Evolutionary conservation across 2,329 filamentous ascomycete genomes (phyloP).

Genomic region (Aspergillus pseudonomiae): DNA sequence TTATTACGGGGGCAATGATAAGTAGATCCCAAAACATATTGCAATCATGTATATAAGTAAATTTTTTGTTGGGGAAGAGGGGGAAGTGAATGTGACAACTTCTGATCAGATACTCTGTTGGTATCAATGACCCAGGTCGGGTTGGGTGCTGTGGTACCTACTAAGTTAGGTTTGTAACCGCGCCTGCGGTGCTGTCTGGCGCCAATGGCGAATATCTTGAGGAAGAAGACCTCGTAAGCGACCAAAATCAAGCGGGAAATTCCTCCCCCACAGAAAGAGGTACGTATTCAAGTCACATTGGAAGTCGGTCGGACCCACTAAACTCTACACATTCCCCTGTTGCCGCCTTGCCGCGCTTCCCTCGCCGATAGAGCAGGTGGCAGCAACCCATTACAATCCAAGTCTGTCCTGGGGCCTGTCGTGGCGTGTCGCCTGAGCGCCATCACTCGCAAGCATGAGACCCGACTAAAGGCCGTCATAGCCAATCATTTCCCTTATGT

Average conservation of each 20-base stretch:
- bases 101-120: background rate
- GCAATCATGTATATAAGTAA: background rate
- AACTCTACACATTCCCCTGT: conserved; percentile 6
- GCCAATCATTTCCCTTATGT: conserved; percentile 29
- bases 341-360: conserved; percentile 28
- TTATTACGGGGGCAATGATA: too few relatives aligned
- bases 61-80: background rate
- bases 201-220: conserved; percentile 32
- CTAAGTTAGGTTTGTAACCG: conserved; percentile 19
- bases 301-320: conserved; percentile 16
- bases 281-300: conserved; percentile 1
- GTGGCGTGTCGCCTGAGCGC: conserved; percentile 36
- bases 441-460: conserved; percentile 25
- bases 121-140: too few relatives aligned
- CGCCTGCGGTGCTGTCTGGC: conserved; percentile 20
- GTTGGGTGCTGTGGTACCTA: too few relatives aligned
- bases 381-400: conserved; percentile 7
- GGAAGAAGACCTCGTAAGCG: conserved; percentile 13
- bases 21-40: background rate
- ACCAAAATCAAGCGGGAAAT: conserved; percentile 9
- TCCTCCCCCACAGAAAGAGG: background rate
- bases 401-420: conserved; percentile 20
- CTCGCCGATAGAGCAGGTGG: conserved; percentile 21
- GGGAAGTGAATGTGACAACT: background rate
- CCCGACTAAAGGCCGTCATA: conserved; percentile 26